Evolutionary conservation across 2,329 filamentous ascomycete genomes (phyloP).

Genomic region (Fusarium nygamai): DNA sequence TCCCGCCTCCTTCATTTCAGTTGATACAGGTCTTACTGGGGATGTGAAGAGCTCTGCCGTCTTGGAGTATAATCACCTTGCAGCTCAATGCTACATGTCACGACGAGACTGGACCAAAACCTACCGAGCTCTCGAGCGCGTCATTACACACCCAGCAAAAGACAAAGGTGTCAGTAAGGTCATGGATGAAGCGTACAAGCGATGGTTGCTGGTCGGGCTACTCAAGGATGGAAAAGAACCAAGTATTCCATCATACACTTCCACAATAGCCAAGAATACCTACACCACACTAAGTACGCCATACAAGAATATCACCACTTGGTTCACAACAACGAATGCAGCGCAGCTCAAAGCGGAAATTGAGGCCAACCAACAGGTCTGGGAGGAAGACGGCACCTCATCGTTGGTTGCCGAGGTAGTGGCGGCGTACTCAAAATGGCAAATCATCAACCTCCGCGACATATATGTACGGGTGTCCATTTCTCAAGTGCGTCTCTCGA

Average conservation of each 20-base stretch:
- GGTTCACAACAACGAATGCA: conserved; percentile 69
- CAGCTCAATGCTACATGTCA: conserved; percentile 72
- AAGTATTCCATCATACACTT: conserved; percentile 65
- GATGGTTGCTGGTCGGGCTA: conserved; percentile 83
- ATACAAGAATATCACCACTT: conserved; percentile 75
- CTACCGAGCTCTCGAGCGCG: conserved; percentile 68
- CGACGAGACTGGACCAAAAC: conserved; percentile 71
- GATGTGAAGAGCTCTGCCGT: conserved; percentile 63
- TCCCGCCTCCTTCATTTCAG: conserved; percentile 67
- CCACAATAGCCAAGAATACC: conserved; percentile 61
- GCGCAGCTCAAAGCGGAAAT: conserved; percentile 71
- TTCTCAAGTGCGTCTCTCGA: conserved; percentile 60
- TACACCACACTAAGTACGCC: conserved; percentile 70
- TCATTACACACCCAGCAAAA: conserved; percentile 72
- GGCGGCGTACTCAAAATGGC: conserved; percentile 77
- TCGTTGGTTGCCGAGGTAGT: conserved; percentile 76
- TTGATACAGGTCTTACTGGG: conserved; percentile 65
- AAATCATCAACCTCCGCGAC: conserved; percentile 76
- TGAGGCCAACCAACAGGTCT: conserved; percentile 65
- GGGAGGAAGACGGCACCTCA: conserved; percentile 77
- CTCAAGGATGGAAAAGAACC: conserved; percentile 72
- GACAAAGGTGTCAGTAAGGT: conserved; percentile 75
- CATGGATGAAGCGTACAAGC: conserved; percentile 91
- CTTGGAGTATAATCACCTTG: conserved; percentile 73
- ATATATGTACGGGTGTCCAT: conserved; percentile 73